A percentile compares a stretch with the other conserved stretches of the same genome.
These are phyloP conservation scores for Ogataea nitratoaversa DNA, from an alignment of 805 yeast species.

Conservation along the genomic window DNA sequence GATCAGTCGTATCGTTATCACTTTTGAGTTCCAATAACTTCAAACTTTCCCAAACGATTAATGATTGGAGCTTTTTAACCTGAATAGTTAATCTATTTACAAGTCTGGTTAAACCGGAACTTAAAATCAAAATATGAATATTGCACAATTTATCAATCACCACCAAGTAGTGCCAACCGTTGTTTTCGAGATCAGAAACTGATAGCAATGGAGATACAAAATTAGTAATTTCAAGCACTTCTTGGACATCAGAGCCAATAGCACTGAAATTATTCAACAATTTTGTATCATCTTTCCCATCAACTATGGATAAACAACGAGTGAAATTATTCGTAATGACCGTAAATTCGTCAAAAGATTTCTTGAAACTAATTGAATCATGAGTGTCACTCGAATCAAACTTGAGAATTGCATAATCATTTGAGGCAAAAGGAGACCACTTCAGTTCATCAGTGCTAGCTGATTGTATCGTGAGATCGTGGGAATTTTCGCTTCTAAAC, in stretches of 20 bases:
- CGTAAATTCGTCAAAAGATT: conserved; percentile 9
- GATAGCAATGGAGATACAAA: not conserved
- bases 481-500: conserved; percentile 1
- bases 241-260: conserved; percentile 2
- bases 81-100: conserved; percentile 6
- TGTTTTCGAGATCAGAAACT: not conserved
- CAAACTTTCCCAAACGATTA: conserved; percentile 8
- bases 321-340: conserved; percentile 1
- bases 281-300: not conserved
- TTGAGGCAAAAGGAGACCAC: not conserved
- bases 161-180: conserved; percentile 3
- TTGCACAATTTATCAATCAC: conserved; percentile 3
- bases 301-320: not conserved
- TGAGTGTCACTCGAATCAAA: not conserved
- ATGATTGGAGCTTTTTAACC: not conserved
- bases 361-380: not conserved
- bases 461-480: not conserved
- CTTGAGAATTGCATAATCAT: not conserved
- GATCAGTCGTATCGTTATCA: not conserved
- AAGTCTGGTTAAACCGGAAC: conserved; percentile 4
- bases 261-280: conserved; percentile 2
- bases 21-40: conserved; percentile 8
- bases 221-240: conserved; percentile 9
- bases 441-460: not conserved
- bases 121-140: conserved; percentile 10